Percentiles rank a stretch among this genome's conserved stretches.
phyloP scores from a whole-genome alignment of 1,139 yeast species.

The Lodderomyces metapsilosis region DNA sequence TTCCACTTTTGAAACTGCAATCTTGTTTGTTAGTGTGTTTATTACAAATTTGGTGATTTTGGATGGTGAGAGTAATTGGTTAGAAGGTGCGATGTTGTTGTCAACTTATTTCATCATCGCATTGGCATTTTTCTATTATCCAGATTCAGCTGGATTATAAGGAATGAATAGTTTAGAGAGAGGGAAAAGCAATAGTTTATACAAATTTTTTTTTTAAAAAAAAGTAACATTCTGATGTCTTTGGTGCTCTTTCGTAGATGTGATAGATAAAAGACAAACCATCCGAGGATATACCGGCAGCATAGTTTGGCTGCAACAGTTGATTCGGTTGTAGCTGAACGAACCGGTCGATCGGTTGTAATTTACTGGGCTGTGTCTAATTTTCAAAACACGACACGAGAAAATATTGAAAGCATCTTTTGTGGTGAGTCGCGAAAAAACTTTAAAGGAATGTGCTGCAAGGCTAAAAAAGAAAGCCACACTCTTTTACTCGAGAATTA shows the following conservation, averaged over 20 bases:
- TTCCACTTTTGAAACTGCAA: slow-evolving; percentile 90
- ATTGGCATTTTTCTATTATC: slow-evolving; percentile 81
- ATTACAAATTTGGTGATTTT: slow-evolving; percentile 81
- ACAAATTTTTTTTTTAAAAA: too few species aligned
- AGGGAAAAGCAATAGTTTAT: slow-evolving; percentile 1
- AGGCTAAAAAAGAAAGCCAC: background rate
- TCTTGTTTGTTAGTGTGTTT: slow-evolving; percentile 82
- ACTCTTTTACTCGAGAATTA: too few species aligned
- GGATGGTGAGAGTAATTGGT: slow-evolving; percentile 96
- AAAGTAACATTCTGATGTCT: too few species aligned
- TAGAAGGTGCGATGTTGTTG: slow-evolving; percentile 90
- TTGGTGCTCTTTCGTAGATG: background rate
- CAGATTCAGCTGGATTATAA: slow-evolving; percentile 38
- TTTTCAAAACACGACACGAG: background rate
- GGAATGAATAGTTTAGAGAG: background rate
- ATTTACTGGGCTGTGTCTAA: background rate
- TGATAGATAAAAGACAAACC: background rate
- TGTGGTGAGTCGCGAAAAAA: background rate
- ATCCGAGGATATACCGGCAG: too few species aligned
- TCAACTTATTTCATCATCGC: slow-evolving; percentile 86
- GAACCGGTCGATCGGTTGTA: too few species aligned
- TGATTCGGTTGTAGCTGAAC: too few species aligned
- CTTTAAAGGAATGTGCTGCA: background rate
- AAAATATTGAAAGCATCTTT: background rate
- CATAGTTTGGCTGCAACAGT: too few species aligned